A percentile compares a stretch with the other conserved stretches of the same genome.
Conservation (phyloP, 2,329 filamentous ascomycete species). For the Cladosporium sp. region DNA sequence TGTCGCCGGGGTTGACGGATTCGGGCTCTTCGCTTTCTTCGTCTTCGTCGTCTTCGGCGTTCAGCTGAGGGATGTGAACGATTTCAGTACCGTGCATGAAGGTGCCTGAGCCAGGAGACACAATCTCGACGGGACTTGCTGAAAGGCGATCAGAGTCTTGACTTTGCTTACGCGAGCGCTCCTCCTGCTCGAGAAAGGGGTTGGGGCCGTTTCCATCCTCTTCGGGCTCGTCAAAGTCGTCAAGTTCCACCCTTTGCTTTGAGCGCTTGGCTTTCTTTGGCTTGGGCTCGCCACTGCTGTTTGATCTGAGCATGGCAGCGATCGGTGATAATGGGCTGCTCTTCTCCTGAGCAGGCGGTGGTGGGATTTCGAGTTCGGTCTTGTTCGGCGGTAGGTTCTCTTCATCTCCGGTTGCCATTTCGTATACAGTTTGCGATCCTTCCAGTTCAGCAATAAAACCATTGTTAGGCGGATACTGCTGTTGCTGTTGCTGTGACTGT, state of each 20-base stretch:
- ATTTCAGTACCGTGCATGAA: slow-evolving; percentile 36
- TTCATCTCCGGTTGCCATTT: slow-evolving; percentile 42
- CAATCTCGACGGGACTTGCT: slow-evolving; percentile 64
- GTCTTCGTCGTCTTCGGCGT: slow-evolving; percentile 17
- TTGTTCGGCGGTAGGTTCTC: slow-evolving; percentile 22
- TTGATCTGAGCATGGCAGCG: slow-evolving; percentile 41
- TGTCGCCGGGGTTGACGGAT: background rate
- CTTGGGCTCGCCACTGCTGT: slow-evolving; percentile 39
- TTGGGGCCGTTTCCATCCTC: slow-evolving; percentile 22
- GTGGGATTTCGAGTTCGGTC: slow-evolving; percentile 11
- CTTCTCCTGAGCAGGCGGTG: slow-evolving; percentile 15
- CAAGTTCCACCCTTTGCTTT: slow-evolving; percentile 60
- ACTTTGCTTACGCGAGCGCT: slow-evolving; percentile 18
- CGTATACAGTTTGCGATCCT: slow-evolving; percentile 33
- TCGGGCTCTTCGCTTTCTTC: slow-evolving; percentile 1
- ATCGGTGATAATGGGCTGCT: slow-evolving; percentile 29
- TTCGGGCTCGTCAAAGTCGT: slow-evolving; percentile 61
- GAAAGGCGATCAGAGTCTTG: slow-evolving; percentile 48
- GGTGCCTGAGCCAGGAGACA: slow-evolving; percentile 38
- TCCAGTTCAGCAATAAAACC: slow-evolving; percentile 34
- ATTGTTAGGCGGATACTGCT: slow-evolving; percentile 7
- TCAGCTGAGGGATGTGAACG: slow-evolving; percentile 29
- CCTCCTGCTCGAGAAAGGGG: slow-evolving; percentile 25
- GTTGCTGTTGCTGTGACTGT: slow-evolving; percentile 9
- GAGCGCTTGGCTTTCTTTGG: slow-evolving; percentile 54